Evolutionary conservation across 2,329 filamentous ascomycete species (phyloP), one percentile per base, ranked within the genome.

Genomic region (Fusarium sp.): DNA sequence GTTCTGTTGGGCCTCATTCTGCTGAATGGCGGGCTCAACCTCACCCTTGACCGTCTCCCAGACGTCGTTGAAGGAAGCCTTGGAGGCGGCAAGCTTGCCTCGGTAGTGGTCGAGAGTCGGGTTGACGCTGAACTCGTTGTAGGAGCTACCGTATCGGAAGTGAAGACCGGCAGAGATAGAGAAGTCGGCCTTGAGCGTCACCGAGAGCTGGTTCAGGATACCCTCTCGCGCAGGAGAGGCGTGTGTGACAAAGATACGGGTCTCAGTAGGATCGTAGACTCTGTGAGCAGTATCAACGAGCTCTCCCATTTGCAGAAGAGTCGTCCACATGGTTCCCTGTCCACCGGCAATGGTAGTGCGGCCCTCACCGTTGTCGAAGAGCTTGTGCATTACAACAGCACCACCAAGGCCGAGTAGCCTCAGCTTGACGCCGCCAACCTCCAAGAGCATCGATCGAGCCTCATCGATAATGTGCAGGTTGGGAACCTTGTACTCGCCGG

Each of bases 241-340:
- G 80, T 99, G 97, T 5, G 97, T 99, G 80, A 99, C 91, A 82
- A 99, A 98, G 74, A 99, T 90, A 68, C 97, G 94, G 38, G 97
- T 99, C 85, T 99, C 97, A 69, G 96, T 98, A 3, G 97, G 97
- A 81, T 99, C 97, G 85, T 98, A 99, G 69, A 99, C 97, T 78
- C 97, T 94, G 84, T 98, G 98, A 20, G 97, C 97, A 5, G 97
- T 99, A 82, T 99, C 97, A 63, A 99, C 95, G 59, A 99, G 88
- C 85, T 99, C 97, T 63, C 97, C 97, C 93, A 99, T 99, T 85
- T 99, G 97, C 74, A 99, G 85, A 33, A 99, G 87, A 8, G 97
- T 99, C 9, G 97, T 99, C 97, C 97, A 99, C 97, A 99, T 99
- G 54, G 97, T 99, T 71, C 97, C 97, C 84, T 99, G 97, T 22